Conservation (phyloP, 148 eudicot genomes). For the Diospyros lotus region DNA sequence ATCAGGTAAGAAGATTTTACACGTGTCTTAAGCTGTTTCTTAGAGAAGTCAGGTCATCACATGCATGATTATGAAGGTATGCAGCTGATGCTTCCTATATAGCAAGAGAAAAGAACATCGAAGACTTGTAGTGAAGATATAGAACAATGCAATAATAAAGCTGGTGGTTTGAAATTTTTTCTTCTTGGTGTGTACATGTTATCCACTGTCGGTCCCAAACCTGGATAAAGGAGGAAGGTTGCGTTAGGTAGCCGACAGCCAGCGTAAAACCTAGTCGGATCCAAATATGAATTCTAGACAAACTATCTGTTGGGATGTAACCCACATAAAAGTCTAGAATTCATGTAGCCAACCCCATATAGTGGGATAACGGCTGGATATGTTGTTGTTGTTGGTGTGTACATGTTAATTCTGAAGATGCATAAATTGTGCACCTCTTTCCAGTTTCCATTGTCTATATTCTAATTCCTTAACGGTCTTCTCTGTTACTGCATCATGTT, state of each 20-base stretch:
- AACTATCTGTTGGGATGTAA: neutral
- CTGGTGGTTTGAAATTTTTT: neutral
- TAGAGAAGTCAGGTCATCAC: neutral
- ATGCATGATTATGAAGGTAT: neutral
- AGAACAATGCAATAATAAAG: neutral
- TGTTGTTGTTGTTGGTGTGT: too few species aligned
- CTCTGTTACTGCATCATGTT: neutral
- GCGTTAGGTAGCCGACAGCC: too few species aligned
- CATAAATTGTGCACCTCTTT: neutral
- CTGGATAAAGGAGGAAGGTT: too few species aligned
- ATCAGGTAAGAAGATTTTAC: too few species aligned
- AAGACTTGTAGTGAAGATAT: neutral
- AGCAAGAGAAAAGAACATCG: neutral
- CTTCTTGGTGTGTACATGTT: neutral
- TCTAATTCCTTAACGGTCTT: neutral
- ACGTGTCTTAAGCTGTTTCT: too few species aligned
- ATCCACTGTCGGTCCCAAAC: too few species aligned
- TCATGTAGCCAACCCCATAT: too few species aligned
- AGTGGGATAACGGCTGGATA: neutral
- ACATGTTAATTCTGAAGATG: neutral
- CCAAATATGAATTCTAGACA: too few species aligned
- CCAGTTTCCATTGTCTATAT: neutral
- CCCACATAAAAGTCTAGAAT: neutral
- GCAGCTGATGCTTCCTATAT: too few species aligned
- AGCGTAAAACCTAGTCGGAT: too few species aligned